Base-by-base conservation (phyloP, 148 eudicot genomes). In the Selenicereus undatus region DNA sequence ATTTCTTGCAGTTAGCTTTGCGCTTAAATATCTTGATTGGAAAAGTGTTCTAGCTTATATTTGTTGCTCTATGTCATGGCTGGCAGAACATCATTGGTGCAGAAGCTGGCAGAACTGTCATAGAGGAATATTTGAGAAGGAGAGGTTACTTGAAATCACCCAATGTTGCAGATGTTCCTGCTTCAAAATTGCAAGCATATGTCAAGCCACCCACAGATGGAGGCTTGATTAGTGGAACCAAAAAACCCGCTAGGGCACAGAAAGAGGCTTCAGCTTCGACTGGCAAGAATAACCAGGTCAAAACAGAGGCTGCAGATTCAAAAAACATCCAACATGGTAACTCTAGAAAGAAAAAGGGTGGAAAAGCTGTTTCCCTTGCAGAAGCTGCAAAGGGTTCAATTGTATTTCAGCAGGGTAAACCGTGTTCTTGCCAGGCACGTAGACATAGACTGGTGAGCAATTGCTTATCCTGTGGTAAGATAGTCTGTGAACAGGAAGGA, bases 401-500 rank as follows among this genome's bases (percentile, higher is more conserved):
- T 71, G 91, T 97, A 35, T 97, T 86, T 84, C 97, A 94, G 86
- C 92, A 97, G 83, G 99, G 99, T 24, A 91, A 91, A 84, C 98
- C 99, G 0, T 97, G 99, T 70, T 90, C 97, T 29, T 97, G 99
- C 83, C 97, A 97, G 79, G 99, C 99, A 58, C 98, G 97, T 72
- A 82, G 93, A 66, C 99, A 97, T 84, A 90, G 84, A 74, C 86
- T 94, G 76, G 86, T 97, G 52, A 91, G 99, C 87, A 97, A 97
- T 84, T 97, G 99, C 83, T 89, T 97, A 68, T 94, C 99, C 64
- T 97, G 99, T 84, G 99, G 99, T 79, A 97, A 97, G 87, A 94
- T 97, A 79, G 97, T 94, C 0, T 97, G 99, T 84, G 98, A 97
- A 83, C 99, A 97, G 73, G 99, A 97, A 89, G 98, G 97, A 48